Percentiles rank a stretch among this genome's conserved stretches.
phyloP scores from a whole-genome alignment of 768 basidiomycete genomes.

The Russula vinacea region DNA sequence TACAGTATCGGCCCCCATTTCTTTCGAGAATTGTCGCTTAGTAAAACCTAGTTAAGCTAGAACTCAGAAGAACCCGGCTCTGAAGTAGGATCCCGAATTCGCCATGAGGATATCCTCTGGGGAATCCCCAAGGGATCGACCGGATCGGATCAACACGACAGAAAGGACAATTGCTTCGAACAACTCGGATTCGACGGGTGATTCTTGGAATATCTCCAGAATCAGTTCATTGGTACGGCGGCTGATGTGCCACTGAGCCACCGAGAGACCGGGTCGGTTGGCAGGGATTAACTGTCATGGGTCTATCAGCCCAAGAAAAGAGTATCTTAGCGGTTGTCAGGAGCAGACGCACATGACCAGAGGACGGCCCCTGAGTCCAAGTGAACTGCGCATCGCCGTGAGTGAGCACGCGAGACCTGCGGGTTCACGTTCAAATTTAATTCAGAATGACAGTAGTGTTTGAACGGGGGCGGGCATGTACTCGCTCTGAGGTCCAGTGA shows the following conservation, averaged over 20 bases:
- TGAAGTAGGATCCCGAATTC: neutral
- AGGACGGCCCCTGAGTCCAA: neutral
- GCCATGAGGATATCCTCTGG: neutral
- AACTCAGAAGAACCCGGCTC: too few relatives aligned
- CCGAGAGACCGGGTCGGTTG: slow-evolving; percentile 14
- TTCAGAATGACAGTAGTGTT: too few relatives aligned
- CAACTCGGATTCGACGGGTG: neutral
- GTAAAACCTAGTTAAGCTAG: too few relatives aligned
- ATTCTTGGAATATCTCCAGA: slow-evolving; percentile 10
- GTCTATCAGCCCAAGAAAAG: neutral
- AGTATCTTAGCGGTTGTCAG: too few relatives aligned
- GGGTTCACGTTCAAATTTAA: neutral
- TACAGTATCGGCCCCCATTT: too few relatives aligned
- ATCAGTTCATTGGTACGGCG: neutral
- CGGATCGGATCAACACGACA: slow-evolving; percentile 13
- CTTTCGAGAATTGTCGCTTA: too few relatives aligned
- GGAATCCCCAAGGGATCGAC: neutral
- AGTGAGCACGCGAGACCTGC: slow-evolving; percentile 16
- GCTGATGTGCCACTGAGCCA: slow-evolving; percentile 12
- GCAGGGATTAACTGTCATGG: slow-evolving; percentile 10
- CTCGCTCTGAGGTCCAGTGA: slow-evolving; percentile 6
- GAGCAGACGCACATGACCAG: slow-evolving; percentile 12
- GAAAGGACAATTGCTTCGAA: slow-evolving; percentile 17
- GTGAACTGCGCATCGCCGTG: slow-evolving; percentile 12
- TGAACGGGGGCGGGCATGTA: neutral